phyloP scores from a whole-genome alignment of 1,139 yeast species.

The Debaryomycetaceae sp. region DNA sequence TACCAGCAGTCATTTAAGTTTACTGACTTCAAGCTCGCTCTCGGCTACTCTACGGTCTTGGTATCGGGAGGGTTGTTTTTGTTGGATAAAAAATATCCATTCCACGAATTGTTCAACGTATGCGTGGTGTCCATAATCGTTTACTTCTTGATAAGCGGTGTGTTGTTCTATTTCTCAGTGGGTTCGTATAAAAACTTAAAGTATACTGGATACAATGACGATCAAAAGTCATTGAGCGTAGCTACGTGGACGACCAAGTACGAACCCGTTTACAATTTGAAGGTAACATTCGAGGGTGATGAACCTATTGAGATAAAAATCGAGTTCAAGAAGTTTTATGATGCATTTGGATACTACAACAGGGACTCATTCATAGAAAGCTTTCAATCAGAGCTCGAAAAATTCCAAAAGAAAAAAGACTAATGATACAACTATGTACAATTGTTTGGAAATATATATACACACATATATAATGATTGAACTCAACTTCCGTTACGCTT shows the following conservation, averaged over 20 bases:
- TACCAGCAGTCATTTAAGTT: conserved; percentile 57
- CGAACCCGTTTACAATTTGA: conserved; percentile 43
- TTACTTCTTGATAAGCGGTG: conserved; percentile 51
- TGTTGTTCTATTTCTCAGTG: conserved; percentile 43
- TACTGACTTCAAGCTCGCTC: conserved; percentile 59
- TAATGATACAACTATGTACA: conserved; percentile 1
- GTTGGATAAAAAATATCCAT: conserved; percentile 59
- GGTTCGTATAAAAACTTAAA: conserved; percentile 50
- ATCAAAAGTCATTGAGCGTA: conserved; percentile 33
- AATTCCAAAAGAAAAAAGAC: conserved; percentile 15
- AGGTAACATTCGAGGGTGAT: conserved; percentile 21
- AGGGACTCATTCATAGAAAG: conserved; percentile 33
- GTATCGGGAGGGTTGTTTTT: conserved; percentile 65
- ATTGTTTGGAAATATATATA: background rate
- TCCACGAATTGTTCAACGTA: conserved; percentile 34
- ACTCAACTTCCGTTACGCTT: background rate
- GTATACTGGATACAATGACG: conserved; percentile 51
- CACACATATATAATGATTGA: conserved; percentile 1
- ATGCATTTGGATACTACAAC: conserved; percentile 44
- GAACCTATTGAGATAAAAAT: conserved; percentile 18
- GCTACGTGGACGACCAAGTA: conserved; percentile 36
- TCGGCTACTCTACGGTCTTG: conserved; percentile 67
- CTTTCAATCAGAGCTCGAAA: conserved; percentile 26
- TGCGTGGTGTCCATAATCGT: conserved; percentile 41
- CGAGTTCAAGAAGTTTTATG: conserved; percentile 45